Conservation (phyloP, 2,329 filamentous ascomycete species). For the Ophiostoma pallidulum region DNA sequence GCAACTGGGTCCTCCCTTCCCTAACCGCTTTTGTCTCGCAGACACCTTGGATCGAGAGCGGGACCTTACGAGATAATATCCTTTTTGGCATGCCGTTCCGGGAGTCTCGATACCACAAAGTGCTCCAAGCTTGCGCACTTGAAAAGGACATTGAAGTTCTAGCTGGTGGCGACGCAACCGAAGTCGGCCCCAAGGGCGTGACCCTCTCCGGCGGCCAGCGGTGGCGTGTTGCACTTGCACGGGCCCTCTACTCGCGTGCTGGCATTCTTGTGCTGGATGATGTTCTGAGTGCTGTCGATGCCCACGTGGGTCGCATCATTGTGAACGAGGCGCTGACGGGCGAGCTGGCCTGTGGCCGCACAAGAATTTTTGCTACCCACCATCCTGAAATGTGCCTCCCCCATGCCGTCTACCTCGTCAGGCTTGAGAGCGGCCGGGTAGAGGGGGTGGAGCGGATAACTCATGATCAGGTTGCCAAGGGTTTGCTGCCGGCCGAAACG, state of each 20-base stretch:
- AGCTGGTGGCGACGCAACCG: constrained; percentile 33
- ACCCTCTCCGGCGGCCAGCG: constrained; percentile 37
- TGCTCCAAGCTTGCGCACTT: constrained; percentile 37
- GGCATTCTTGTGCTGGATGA: constrained; percentile 39
- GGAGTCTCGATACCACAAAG: constrained; percentile 32
- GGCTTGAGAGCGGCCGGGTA: constrained; percentile 22
- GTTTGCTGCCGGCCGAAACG: neutral
- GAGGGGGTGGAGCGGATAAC: constrained; percentile 18
- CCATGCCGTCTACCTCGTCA: constrained; percentile 23
- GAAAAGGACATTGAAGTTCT: constrained; percentile 34
- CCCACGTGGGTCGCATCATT: constrained; percentile 37
- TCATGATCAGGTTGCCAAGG: neutral
- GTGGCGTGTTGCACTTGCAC: constrained; percentile 35
- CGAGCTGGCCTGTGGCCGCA: constrained; percentile 42
- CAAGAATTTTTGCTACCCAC: constrained; percentile 56
- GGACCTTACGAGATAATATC: constrained; percentile 36
- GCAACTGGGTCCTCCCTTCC: constrained; percentile 27
- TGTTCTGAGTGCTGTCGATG: constrained; percentile 40
- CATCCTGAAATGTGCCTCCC: constrained; percentile 26
- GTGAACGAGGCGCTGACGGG: constrained; percentile 41
- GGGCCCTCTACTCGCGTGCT: constrained; percentile 36
- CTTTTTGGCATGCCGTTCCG: constrained; percentile 33
- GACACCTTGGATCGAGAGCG: constrained; percentile 38
- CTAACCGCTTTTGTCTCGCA: constrained; percentile 37
- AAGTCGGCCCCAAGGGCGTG: constrained; percentile 34